These are phyloP conservation scores for Phytophthora pinifolia DNA, from an alignment of 352 stramenopile species.

Conservation along the genomic window DNA sequence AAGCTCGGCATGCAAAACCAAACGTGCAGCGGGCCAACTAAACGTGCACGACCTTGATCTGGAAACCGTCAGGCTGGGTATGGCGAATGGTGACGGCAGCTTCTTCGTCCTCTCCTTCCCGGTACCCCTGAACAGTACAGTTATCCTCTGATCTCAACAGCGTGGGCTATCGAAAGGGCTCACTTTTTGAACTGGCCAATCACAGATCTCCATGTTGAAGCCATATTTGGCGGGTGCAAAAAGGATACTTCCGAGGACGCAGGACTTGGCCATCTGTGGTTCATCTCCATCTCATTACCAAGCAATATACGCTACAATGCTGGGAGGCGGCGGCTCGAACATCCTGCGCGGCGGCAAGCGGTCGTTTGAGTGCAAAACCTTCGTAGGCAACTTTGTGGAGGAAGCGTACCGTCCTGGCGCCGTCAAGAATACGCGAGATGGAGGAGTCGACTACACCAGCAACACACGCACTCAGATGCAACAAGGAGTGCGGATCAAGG, in stretches of 20 bases:
- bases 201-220: conserved; percentile 1
- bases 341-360: conserved; percentile 80
- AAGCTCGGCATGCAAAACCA: too few species aligned
- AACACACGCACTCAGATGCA: conserved; percentile 62
- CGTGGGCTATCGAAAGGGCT: too few species aligned
- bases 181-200: conserved; percentile 14
- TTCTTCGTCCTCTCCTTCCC: too few species aligned
- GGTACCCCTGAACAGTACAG: too few species aligned
- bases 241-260: background rate
- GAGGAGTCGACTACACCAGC: conserved; percentile 53
- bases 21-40: too few species aligned
- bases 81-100: too few species aligned
- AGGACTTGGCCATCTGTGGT: background rate
- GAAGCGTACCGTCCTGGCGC: conserved; percentile 67
- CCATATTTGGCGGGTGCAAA: conserved; percentile 4
- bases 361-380: conserved; percentile 74
- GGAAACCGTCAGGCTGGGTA: too few species aligned
- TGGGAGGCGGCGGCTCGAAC: conserved; percentile 71
- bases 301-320: conserved; percentile 15
- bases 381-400: conserved; percentile 84
- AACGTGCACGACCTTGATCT: too few species aligned
- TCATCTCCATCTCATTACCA: background rate
- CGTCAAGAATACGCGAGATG: conserved; percentile 39
- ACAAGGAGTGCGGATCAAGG: conserved; percentile 33
- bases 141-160: too few species aligned